These are phyloP conservation scores for Bidens hawaiensis DNA, from an alignment of 140 eudicot species.

Conservation along the genomic window DNA sequence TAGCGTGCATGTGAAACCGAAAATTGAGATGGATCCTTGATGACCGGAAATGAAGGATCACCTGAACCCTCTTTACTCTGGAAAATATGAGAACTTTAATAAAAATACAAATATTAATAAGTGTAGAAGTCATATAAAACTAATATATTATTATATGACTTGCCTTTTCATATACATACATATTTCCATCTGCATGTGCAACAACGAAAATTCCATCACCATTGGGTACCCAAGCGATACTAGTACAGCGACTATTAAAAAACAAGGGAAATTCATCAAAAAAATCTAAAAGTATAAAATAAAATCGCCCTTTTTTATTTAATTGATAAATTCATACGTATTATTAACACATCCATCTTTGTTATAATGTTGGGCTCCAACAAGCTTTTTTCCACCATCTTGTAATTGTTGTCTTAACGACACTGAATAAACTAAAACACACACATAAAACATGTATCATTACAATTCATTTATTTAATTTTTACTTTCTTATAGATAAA, in stretches of 20 bases:
- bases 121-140: constrained; percentile 1
- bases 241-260: constrained; percentile 74
- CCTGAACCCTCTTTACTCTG: constrained; percentile 91
- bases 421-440: constrained; percentile 83
- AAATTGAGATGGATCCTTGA: constrained; percentile 89
- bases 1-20: constrained; percentile 91
- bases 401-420: constrained; percentile 90
- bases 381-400: constrained; percentile 95
- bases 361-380: constrained; percentile 96
- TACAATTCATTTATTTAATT: neutral
- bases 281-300: neutral
- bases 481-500: too few relatives aligned
- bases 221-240: constrained; percentile 90
- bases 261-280: constrained; percentile 29
- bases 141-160: constrained; percentile 27
- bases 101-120: neutral
- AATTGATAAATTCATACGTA: constrained; percentile 43
- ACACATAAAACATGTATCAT: constrained; percentile 23
- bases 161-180: constrained; percentile 93
- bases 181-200: constrained; percentile 94
- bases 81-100: constrained; percentile 11
- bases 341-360: constrained; percentile 91
- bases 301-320: neutral
- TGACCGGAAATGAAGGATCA: constrained; percentile 82
- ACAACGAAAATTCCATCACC: constrained; percentile 87